A percentile compares a stretch with the other conserved stretches of the same genome.
Conservation (phyloP, 495 filamentous ascomycete species). For the Entonaema liquescens region DNA sequence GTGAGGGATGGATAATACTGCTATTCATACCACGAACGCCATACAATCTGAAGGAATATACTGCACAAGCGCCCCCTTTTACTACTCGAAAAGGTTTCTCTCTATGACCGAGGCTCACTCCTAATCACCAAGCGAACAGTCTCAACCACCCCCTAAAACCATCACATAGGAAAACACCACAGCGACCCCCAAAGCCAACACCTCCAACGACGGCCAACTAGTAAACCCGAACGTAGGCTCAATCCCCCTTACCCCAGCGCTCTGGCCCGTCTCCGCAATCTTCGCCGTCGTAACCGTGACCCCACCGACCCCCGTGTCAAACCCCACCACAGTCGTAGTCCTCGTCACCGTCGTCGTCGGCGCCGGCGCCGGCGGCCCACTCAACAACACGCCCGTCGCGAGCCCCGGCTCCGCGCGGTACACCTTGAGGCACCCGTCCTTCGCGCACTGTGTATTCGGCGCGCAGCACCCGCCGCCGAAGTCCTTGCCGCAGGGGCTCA, state of each 20-base stretch:
- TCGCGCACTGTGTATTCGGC: slow-evolving; percentile 22
- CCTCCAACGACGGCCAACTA: slow-evolving; percentile 15
- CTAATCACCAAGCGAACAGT: slow-evolving; percentile 3
- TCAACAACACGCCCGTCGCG: slow-evolving; percentile 1
- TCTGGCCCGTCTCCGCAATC: slow-evolving; percentile 30
- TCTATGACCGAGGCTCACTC: neutral
- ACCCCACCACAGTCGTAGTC: neutral
- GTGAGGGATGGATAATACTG: neutral
- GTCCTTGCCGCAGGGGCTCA: slow-evolving; percentile 11
- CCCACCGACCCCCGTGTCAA: neutral
- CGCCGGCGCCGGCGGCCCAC: neutral
- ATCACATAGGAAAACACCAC: slow-evolving; percentile 17
- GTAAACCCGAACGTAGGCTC: slow-evolving; percentile 19
- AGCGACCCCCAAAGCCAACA: slow-evolving; percentile 1
- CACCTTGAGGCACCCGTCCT: slow-evolving; percentile 31
- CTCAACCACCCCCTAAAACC: slow-evolving; percentile 22
- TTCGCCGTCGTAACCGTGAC: slow-evolving; percentile 26
- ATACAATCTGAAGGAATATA: neutral
- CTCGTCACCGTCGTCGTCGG: neutral
- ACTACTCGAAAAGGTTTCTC: too few species aligned
- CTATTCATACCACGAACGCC: neutral
- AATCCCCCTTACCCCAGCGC: slow-evolving; percentile 1
- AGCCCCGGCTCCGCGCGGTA: slow-evolving; percentile 37
- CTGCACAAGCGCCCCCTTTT: neutral
- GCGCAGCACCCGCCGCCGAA: slow-evolving; percentile 37